Base-by-base conservation (phyloP, 2,329 filamentous ascomycete genomes). In the Cercospora zeina region DNA sequence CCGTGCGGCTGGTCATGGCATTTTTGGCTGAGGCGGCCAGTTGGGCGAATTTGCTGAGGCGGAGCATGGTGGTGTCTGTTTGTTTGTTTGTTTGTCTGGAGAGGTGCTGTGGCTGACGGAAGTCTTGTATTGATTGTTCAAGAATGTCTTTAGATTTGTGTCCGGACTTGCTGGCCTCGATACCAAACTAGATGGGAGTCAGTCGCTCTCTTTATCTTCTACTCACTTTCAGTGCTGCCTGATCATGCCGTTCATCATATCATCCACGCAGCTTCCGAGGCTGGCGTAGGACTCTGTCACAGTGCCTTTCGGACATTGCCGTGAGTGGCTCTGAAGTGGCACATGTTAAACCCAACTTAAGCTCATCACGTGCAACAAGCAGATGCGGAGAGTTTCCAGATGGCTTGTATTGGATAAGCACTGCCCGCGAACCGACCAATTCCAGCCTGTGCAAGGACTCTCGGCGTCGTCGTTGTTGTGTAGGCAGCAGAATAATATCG, bases 41-140 rank as follows among this genome's bases (percentile, higher is more conserved):
- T 36, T 68, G 54, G 59, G 64, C 58, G 59, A 67, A 64, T 27
- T 66, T 67, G 58, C 62, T 63, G 53, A 69, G 58, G 53, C 65
- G 63, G 13, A 68, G 31, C 66, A 68, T 68, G 6, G 45, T 64
- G 45, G 7, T 14, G 30, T 49, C n/a, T 42, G 31, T 39, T 56
- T 4, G 8, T 13, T 3, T 19, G 19, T 53, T 6, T 53, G 5
- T 27, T 27, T 3, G 24, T 27, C 6, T 3, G 30, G 14, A 45
- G 10, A 30, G 21, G 21, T 49, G 14, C 10, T n/a, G 14, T 14
- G 37, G 5, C 37, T 42, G 5, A 5, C 37, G 13, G 13, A 42
- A 2, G 11, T 13, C 5, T 10, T 24, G 27, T 51, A 14, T 19
- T 30, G 14, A 16, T 33, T 24, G n/a, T n/a, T n/a, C n/a, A n/a